Percentiles rank a stretch among this genome's conserved stretches.
Conservation (phyloP, 1,139 yeast species). For the Blastobotrys elegans region DNA sequence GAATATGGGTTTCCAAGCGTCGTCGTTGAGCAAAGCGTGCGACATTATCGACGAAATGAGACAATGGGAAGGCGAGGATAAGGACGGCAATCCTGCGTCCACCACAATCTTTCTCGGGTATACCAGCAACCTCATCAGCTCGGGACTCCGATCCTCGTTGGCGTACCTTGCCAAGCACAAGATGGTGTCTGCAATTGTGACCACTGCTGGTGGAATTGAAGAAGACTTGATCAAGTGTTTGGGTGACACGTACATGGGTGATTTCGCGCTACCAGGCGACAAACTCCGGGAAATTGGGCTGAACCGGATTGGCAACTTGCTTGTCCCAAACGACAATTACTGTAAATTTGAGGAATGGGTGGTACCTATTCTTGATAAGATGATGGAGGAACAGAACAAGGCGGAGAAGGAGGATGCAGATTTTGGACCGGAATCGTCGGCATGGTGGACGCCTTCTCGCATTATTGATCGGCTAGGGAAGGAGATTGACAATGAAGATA, state of each 20-base stretch:
- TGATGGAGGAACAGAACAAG: slow-evolving; percentile 85
- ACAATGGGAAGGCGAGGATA: slow-evolving; percentile 86
- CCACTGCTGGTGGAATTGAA: slow-evolving; percentile 97
- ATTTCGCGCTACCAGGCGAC: slow-evolving; percentile 74
- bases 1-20: slow-evolving; percentile 98
- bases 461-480: slow-evolving; percentile 90
- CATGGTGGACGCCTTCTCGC: slow-evolving; percentile 86
- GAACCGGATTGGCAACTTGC: slow-evolving; percentile 93
- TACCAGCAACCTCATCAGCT: slow-evolving; percentile 93
- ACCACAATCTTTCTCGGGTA: slow-evolving; percentile 92
- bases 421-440: slow-evolving; percentile 55
- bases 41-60: slow-evolving; percentile 91
- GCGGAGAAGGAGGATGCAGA: slow-evolving; percentile 45
- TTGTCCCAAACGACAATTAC: slow-evolving; percentile 96
- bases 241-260: slow-evolving; percentile 95
- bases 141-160: slow-evolving; percentile 88
- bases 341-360: slow-evolving; percentile 98
- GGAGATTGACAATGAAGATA: slow-evolving; percentile 87
- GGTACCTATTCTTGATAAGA: slow-evolving; percentile 81
- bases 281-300: slow-evolving; percentile 87
- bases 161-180: slow-evolving; percentile 87
- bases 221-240: slow-evolving; percentile 94
- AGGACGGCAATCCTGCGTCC: slow-evolving; percentile 63
- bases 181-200: slow-evolving; percentile 90
- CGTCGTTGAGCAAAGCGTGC: slow-evolving; percentile 79